Base-by-base conservation (phyloP, 768 basidiomycete species). In the Lentinula aciculospora region DNA sequence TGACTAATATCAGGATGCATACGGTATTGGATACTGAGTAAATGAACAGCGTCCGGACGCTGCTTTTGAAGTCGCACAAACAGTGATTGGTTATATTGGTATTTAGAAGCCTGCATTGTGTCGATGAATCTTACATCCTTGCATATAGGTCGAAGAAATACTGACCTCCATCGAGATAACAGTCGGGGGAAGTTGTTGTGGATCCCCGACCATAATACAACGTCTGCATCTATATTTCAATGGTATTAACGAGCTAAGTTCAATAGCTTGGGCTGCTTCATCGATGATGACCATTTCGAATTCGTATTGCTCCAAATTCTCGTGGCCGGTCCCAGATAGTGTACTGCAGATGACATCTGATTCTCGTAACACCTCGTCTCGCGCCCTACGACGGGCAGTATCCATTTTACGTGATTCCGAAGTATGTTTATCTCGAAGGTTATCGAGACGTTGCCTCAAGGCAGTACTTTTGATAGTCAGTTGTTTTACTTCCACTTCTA, bases 211-310 rank as follows among this genome's bases (percentile, higher is more conserved):
- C 85, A 99, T 86, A 58, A 98, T 84, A 66, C 93, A 97, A 29
- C 85, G 82, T 53, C 77, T 79, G 62, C 86, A 89, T 28, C 80
- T 81, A 71, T 93, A 98, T 69, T 91, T 97, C 61, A 99, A 76
- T 37, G 97, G 97, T 58, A 99, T 98, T 60, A 99, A 72, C 7
- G 96, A 92, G 62, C 92, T 94, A 40, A 98, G 78, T 70, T 99
- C 97, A 47, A 98, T 89, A 15, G 95, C 88, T 71, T 99, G 97
- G 1, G 96, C 96, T 1, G 97, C 97, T 71, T 99, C 97, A 66
- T 99, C 97, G 59, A 99, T 96, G 69, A 99, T 86, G 63, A 99
- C 82, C 72, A 96, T 91, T 64, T 97, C 95, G 67, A 98, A 98
- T 53, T 95, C 89, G 61, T 92, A 82, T 34, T 81, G 77, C 57